These are phyloP conservation scores for Candida vartiovaarae DNA, from an alignment of 805 yeast genomes.

Conservation along the genomic window DNA sequence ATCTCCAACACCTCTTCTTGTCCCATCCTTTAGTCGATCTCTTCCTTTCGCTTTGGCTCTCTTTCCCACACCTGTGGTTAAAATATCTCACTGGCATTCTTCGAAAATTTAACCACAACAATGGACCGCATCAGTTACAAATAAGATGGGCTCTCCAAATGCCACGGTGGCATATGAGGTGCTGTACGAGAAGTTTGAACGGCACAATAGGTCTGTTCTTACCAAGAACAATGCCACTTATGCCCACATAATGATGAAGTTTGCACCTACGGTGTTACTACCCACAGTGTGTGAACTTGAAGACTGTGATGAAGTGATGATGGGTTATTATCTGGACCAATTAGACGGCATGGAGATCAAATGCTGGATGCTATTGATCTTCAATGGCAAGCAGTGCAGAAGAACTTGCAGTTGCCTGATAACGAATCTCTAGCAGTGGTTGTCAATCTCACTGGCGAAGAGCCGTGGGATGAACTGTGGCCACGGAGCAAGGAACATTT, in stretches of 20 bases:
- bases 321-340: background rate
- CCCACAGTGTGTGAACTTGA: background rate
- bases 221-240: background rate
- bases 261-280: background rate
- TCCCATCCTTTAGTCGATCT: background rate
- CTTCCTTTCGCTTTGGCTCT: background rate
- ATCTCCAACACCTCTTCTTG: constrained; percentile 3
- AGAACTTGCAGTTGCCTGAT: background rate
- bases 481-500: background rate
- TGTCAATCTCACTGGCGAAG: constrained; percentile 1
- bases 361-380: background rate
- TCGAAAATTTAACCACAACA: no score
- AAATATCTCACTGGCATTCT: no score
- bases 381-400: background rate
- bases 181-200: background rate
- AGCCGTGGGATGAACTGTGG: constrained; percentile 2
- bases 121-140: no score
- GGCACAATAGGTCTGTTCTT: background rate
- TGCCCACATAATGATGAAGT: background rate
- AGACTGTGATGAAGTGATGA: background rate
- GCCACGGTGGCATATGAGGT: background rate
- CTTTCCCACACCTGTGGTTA: no score
- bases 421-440: background rate
- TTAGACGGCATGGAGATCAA: background rate
- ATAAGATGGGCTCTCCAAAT: no score